These are phyloP conservation scores for Odontarrhena argentea DNA, from an alignment of 345 rosid genomes.

Conservation along the genomic window DNA sequence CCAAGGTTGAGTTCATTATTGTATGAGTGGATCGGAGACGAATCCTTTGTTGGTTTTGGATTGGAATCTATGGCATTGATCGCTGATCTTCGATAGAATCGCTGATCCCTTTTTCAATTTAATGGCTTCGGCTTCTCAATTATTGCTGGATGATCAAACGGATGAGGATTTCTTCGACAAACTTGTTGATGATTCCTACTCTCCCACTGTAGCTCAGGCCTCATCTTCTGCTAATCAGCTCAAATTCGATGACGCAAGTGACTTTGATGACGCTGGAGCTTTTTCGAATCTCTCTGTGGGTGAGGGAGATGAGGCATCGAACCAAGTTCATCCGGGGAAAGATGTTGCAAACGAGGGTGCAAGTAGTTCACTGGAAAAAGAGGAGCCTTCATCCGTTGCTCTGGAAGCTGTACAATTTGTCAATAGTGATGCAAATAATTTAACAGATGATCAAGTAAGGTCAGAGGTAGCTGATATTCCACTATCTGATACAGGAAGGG, in stretches of 20 bases:
- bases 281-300: slow-evolving; percentile 56
- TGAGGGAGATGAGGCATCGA: slow-evolving; percentile 40
- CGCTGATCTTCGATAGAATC: neutral
- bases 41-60: slow-evolving; percentile 3
- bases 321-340: slow-evolving; percentile 8
- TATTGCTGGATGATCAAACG: slow-evolving; percentile 86
- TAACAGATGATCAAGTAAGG: slow-evolving; percentile 35
- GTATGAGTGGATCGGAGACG: slow-evolving; percentile 4
- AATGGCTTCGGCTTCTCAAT: slow-evolving; percentile 82
- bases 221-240: slow-evolving; percentile 33
- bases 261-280: slow-evolving; percentile 59
- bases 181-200: slow-evolving; percentile 69
- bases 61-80: slow-evolving; percentile 27
- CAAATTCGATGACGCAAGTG: slow-evolving; percentile 45
- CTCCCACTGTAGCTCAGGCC: slow-evolving; percentile 26
- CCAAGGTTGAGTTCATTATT: slow-evolving; percentile 13
- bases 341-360: slow-evolving; percentile 35
- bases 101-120: slow-evolving; percentile 21
- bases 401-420: slow-evolving; percentile 34
- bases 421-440: slow-evolving; percentile 25
- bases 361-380: slow-evolving; percentile 28
- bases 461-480: slow-evolving; percentile 35
- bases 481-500: slow-evolving; percentile 28
- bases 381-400: slow-evolving; percentile 33
- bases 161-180: slow-evolving; percentile 95